Evolutionary conservation across 2,329 filamentous ascomycete genomes (phyloP), one percentile per base, ranked within the genome.

Genomic region (Dactylellina cionopaga): DNA sequence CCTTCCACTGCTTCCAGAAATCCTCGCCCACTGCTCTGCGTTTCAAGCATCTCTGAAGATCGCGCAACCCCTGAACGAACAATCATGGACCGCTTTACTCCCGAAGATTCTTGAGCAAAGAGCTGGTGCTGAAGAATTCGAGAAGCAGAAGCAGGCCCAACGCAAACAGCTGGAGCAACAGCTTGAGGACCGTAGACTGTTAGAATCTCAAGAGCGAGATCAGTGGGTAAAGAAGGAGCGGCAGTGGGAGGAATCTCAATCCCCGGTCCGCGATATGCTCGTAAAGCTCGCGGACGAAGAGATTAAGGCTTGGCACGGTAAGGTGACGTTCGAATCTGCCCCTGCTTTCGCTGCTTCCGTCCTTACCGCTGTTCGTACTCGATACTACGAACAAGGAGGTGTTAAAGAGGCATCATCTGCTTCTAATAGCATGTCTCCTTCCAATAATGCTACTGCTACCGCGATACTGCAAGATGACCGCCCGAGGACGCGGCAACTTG

Each of bases 1-100:
- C 29, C 90, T 90, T 24, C 89, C 90, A 0, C 81, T 94, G 64
- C 81, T 83, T 51, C 81, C 87, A 37, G 84, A 83, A 75, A 83
- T 90, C 41, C 82, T 93, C 65, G 84, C 85, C 62, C 88, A 89
- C 77, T 90, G 92, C 80, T 85, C 90, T 47, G 88, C 90, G 0
- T 94, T 92, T 79, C 87, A 89, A 77, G 89, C 89, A 35, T 88
- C 91, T 27, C 85, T 90, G 46, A 87, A 91, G 74, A 89, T 92
- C 35, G 85, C 86, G 7, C 84, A 86, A 22, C 88, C 88, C 17
- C 82, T 94, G 76, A 88, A 86, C 74, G 89, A 92, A 69, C 82
- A 83, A 60, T 86, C 88, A 2, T 94, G 90, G 91, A 85, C 86
- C 54, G 81, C 89, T 56, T 82, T 93, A 33, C 87, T 88, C 76